Conservation (phyloP, 2,329 filamentous ascomycete species). For the Fusarium pseudocircinatum region DNA sequence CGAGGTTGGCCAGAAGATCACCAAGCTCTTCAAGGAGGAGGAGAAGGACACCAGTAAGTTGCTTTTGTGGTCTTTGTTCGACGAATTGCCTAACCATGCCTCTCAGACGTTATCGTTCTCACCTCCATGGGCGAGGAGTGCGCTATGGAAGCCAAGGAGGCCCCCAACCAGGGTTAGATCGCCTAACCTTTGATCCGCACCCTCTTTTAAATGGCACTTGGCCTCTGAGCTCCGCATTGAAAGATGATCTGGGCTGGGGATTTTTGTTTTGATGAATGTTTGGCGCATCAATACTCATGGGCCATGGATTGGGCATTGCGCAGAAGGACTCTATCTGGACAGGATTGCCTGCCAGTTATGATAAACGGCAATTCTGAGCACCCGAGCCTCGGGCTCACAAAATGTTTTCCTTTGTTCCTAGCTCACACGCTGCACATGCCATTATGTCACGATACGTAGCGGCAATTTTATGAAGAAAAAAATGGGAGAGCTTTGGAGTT, state of each 20-base stretch:
- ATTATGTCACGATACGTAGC: slow-evolving; percentile 47
- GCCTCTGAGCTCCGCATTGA: slow-evolving; percentile 39
- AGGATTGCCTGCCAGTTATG: slow-evolving; percentile 53
- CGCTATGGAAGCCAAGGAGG: slow-evolving; percentile 94
- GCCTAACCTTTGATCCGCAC: slow-evolving; percentile 32
- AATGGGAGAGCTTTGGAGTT: slow-evolving; percentile 49
- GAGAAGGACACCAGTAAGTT: slow-evolving; percentile 93
- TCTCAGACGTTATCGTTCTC: slow-evolving; percentile 85
- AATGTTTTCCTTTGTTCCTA: slow-evolving; percentile 52
- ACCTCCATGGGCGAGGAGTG: slow-evolving; percentile 96
- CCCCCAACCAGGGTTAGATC: slow-evolving; percentile 60
- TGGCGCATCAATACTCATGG: slow-evolving; percentile 49
- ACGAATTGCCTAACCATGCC: slow-evolving; percentile 18
- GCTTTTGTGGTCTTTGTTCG: background rate
- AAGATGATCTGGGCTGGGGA: slow-evolving; percentile 39
- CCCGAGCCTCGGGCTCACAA: slow-evolving; percentile 30
- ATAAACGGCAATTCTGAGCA: slow-evolving; percentile 42
- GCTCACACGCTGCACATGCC: slow-evolving; percentile 47
- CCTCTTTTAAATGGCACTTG: slow-evolving; percentile 41
- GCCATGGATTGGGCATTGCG: slow-evolving; percentile 54
- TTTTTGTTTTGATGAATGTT: slow-evolving; percentile 49
- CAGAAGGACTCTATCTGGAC: slow-evolving; percentile 56
- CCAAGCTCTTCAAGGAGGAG: slow-evolving; percentile 80
- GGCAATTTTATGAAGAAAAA: slow-evolving; percentile 47
- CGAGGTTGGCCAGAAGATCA: slow-evolving; percentile 88